phyloP scores from a whole-genome alignment of 345 rosid genomes.

The Gossypium longicalyx region DNA sequence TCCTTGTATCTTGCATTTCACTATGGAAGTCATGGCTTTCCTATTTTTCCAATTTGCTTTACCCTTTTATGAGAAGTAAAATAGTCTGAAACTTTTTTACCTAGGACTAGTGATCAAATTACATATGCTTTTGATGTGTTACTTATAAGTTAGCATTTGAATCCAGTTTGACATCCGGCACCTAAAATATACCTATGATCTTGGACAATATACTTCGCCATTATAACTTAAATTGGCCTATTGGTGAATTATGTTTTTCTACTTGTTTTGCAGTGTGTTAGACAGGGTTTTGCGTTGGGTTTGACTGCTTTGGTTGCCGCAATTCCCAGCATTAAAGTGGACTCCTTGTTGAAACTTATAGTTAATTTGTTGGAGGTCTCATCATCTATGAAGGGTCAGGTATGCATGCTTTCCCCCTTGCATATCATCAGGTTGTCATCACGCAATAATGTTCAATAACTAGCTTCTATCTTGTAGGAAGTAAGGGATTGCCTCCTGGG shows the following conservation, averaged over 20 bases:
- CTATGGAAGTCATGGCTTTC: background rate
- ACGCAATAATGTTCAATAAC: constrained; percentile 1
- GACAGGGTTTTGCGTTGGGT: constrained; percentile 95
- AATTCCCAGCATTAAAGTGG: constrained; percentile 58
- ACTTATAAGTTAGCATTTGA: background rate
- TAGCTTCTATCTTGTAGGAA: constrained; percentile 49
- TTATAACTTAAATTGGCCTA: constrained; percentile 2
- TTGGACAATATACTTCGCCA: background rate
- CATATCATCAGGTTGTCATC: background rate
- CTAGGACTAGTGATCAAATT: background rate
- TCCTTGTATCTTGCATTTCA: background rate
- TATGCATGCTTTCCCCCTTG: constrained; percentile 27
- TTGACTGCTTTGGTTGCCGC: constrained; percentile 51
- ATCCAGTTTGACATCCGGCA: background rate
- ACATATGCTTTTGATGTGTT: background rate
- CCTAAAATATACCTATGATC: background rate
- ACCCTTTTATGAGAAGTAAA: background rate
- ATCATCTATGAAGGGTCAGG: constrained; percentile 96
- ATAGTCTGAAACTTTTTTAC: background rate
- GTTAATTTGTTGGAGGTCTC: constrained; percentile 65
- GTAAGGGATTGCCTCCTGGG: constrained; percentile 84
- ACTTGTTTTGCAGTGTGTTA: constrained; percentile 64
- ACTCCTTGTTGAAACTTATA: constrained; percentile 67
- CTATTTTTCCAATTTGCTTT: constrained; percentile 3
- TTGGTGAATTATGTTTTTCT: background rate